These are phyloP conservation scores for Takashimella tepidaria DNA, from an alignment of 1,284 basidiomycete species.

Conservation along the genomic window DNA sequence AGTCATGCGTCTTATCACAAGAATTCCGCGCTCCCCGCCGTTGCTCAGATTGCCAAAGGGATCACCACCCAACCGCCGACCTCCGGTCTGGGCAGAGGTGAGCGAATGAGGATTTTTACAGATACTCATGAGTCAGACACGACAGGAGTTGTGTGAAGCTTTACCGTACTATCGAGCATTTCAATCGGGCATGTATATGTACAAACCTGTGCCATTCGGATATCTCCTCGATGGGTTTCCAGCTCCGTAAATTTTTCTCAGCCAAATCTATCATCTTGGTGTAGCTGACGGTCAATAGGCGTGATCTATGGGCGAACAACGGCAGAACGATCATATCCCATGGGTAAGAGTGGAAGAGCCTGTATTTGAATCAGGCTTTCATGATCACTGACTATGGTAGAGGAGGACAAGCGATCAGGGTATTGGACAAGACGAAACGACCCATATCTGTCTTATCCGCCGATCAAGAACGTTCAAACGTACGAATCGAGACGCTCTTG, in stretches of 20 bases:
- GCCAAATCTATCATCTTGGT: neutral
- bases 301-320: slow-evolving; percentile 38
- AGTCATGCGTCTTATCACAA: slow-evolving; percentile 23
- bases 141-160: slow-evolving; percentile 44
- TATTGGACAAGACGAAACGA: slow-evolving; percentile 2
- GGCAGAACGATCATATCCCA: slow-evolving; percentile 41
- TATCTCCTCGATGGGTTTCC: slow-evolving; percentile 42
- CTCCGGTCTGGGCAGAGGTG: slow-evolving; percentile 43
- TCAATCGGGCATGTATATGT: slow-evolving; percentile 43
- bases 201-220: slow-evolving; percentile 30
- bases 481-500: slow-evolving; percentile 34
- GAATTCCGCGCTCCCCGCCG: neutral
- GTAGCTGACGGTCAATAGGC: too few species aligned
- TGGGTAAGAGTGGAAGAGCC: slow-evolving; percentile 18
- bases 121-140: slow-evolving; percentile 17
- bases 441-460: slow-evolving; percentile 15
- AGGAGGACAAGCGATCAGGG: slow-evolving; percentile 16
- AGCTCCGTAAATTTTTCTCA: slow-evolving; percentile 29
- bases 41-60: neutral
- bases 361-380: slow-evolving; percentile 13
- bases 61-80: slow-evolving; percentile 9
- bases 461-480: slow-evolving; percentile 31
- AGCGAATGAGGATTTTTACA: neutral
- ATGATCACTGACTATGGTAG: slow-evolving; percentile 5
- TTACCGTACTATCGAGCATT: slow-evolving; percentile 44